These are phyloP conservation scores for Lunularia cruciata DNA, from an alignment of 225 moss, liverwort and hornwort species.

Conservation along the genomic window DNA sequence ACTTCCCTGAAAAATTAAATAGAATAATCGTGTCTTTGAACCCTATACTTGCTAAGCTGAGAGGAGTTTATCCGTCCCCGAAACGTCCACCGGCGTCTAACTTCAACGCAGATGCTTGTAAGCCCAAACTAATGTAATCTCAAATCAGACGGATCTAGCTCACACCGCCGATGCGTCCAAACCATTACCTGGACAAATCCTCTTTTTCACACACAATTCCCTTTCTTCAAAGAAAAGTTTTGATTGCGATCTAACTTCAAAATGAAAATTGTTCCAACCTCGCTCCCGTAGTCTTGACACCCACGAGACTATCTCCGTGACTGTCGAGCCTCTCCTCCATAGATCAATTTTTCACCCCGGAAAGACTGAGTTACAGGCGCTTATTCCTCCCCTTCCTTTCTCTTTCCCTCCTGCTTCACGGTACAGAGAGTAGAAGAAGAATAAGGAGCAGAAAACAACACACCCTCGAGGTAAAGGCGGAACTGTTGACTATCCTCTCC, in stretches of 20 bases:
- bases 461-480: too few species aligned
- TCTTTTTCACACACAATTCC: too few species aligned
- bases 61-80: background rate
- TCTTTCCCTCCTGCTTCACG: background rate
- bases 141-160: background rate
- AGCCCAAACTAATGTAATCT: background rate
- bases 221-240: too few species aligned
- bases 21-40: too few species aligned
- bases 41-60: background rate
- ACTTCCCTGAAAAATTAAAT: too few species aligned
- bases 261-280: background rate
- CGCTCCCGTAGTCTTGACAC: background rate
- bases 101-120: background rate
- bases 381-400: background rate
- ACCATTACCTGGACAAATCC: too few species aligned
- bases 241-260: too few species aligned
- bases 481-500: too few species aligned
- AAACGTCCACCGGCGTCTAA: background rate
- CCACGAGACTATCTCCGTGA: constrained; percentile 5
- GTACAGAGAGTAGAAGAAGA: too few species aligned
- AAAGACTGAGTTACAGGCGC: background rate
- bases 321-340: background rate
- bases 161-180: background rate
- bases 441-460: too few species aligned
- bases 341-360: background rate